Evolutionary conservation across 225 moss, liverwort and hornwort genomes (phyloP).

Genomic region (Rhytidiadelphus loreus): DNA sequence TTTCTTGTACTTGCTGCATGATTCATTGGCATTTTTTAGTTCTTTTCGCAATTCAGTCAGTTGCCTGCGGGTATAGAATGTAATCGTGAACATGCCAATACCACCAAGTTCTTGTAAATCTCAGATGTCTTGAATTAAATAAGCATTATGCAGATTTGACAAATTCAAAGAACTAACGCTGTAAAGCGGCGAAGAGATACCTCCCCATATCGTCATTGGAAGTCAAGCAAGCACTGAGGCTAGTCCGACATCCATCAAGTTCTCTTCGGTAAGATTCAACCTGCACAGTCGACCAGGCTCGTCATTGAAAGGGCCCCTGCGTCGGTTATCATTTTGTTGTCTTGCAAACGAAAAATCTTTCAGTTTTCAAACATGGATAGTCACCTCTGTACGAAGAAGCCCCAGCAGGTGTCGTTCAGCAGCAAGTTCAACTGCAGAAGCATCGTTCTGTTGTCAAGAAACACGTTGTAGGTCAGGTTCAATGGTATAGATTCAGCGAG

Average conservation of each 20-base stretch:
- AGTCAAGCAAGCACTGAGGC: slow-evolving; percentile 47
- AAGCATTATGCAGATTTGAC: not conserved
- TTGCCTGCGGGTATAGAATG: slow-evolving; percentile 36
- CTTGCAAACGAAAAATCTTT: not conserved
- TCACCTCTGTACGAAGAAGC: slow-evolving; percentile 37
- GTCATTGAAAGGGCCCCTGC: not conserved
- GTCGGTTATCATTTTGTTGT: not conserved
- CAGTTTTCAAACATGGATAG: not conserved
- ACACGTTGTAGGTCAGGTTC: not conserved
- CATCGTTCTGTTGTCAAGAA: slow-evolving; percentile 15
- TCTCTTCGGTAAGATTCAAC: slow-evolving; percentile 61
- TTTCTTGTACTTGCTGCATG: slow-evolving; percentile 15
- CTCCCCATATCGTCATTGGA: slow-evolving; percentile 59
- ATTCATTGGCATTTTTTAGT: slow-evolving; percentile 25
- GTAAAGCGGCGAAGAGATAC: slow-evolving; percentile 12
- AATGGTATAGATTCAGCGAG: not conserved
- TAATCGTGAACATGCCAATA: not conserved
- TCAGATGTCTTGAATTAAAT: not conserved
- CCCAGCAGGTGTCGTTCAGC: slow-evolving; percentile 14
- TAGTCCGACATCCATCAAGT: slow-evolving; percentile 64
- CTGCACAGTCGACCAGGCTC: slow-evolving; percentile 18
- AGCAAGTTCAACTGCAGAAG: slow-evolving; percentile 12
- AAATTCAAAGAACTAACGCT: not conserved
- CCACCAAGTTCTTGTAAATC: not conserved
- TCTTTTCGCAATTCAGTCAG: slow-evolving; percentile 47